Conservation (phyloP, 345 rosid species). For the Bruguiera parviflora region DNA sequence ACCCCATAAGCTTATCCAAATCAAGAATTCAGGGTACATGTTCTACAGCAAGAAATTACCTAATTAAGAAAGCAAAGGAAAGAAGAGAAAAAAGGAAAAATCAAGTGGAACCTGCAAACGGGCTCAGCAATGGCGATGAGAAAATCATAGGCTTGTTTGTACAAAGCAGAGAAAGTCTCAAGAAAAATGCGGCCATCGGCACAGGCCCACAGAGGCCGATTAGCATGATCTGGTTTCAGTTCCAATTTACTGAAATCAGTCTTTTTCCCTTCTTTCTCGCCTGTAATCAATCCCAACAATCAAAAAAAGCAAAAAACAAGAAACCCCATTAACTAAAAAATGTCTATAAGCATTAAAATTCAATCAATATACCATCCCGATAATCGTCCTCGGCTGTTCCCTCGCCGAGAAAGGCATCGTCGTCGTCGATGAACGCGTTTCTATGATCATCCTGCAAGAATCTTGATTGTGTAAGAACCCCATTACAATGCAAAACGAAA, state of each 20-base stretch:
- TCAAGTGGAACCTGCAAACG: slow-evolving; percentile 72
- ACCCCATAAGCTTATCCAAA: neutral
- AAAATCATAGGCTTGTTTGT: slow-evolving; percentile 94
- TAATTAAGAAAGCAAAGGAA: neutral
- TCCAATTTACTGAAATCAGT: slow-evolving; percentile 75
- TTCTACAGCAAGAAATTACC: no score
- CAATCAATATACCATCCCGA: slow-evolving; percentile 53
- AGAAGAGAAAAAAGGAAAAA: neutral
- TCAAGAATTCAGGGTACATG: no score
- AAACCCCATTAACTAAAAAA: neutral
- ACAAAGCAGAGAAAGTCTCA: slow-evolving; percentile 76
- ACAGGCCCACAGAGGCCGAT: slow-evolving; percentile 96
- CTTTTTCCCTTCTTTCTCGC: slow-evolving; percentile 57
- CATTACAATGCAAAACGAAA: neutral
- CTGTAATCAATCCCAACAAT: slow-evolving; percentile 22
- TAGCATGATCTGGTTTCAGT: slow-evolving; percentile 71
- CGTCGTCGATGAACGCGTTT: slow-evolving; percentile 45
- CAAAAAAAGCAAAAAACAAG: neutral
- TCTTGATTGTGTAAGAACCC: neutral
- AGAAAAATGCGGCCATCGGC: slow-evolving; percentile 87
- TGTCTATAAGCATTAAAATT: neutral
- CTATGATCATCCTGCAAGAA: slow-evolving; percentile 59
- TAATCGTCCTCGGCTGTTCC: slow-evolving; percentile 54
- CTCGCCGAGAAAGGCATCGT: slow-evolving; percentile 42
- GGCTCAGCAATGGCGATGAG: slow-evolving; percentile 98